Evolutionary conservation across 257 asterid species (phyloP).

Genomic region (Apocynum venetum): DNA sequence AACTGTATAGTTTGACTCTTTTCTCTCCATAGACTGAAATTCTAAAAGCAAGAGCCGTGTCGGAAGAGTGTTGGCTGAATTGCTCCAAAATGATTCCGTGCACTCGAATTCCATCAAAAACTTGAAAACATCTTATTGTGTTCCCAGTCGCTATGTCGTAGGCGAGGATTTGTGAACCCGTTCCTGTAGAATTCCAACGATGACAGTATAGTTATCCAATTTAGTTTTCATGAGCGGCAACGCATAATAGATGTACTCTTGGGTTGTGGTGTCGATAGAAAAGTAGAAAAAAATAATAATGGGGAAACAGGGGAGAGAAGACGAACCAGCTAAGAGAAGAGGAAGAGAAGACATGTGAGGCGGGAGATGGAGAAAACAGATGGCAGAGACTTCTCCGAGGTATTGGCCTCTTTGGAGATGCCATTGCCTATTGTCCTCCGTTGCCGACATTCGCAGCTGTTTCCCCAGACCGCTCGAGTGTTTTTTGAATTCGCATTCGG

Average conservation of each 20-base stretch:
- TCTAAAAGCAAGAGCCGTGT: slow-evolving; percentile 26
- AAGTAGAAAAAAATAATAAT: too few species aligned
- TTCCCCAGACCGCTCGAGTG: neutral
- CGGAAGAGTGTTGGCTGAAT: slow-evolving; percentile 23
- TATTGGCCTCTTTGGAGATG: slow-evolving; percentile 56
- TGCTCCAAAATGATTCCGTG: slow-evolving; percentile 65
- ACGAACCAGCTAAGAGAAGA: slow-evolving; percentile 71
- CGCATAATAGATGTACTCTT: neutral
- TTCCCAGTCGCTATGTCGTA: slow-evolving; percentile 49
- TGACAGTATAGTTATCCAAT: neutral
- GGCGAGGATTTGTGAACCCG: slow-evolving; percentile 79
- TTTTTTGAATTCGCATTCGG: neutral
- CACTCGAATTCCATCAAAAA: slow-evolving; percentile 85
- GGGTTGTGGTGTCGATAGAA: too few species aligned
- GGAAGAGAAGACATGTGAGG: slow-evolving; percentile 49
- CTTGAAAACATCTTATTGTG: slow-evolving; percentile 52
- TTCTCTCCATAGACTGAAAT: slow-evolving; percentile 79
- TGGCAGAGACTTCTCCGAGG: slow-evolving; percentile 91
- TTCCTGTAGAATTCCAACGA: slow-evolving; percentile 38
- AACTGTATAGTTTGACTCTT: slow-evolving; percentile 68
- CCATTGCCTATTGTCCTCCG: slow-evolving; percentile 29
- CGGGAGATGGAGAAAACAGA: slow-evolving; percentile 77
- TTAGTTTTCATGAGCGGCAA: neutral
- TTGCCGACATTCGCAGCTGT: slow-evolving; percentile 13
- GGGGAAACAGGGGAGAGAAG: neutral